Evolutionary conservation across 2,329 filamentous ascomycete species (phyloP).

Genomic region (Verticillium isaacii): DNA sequence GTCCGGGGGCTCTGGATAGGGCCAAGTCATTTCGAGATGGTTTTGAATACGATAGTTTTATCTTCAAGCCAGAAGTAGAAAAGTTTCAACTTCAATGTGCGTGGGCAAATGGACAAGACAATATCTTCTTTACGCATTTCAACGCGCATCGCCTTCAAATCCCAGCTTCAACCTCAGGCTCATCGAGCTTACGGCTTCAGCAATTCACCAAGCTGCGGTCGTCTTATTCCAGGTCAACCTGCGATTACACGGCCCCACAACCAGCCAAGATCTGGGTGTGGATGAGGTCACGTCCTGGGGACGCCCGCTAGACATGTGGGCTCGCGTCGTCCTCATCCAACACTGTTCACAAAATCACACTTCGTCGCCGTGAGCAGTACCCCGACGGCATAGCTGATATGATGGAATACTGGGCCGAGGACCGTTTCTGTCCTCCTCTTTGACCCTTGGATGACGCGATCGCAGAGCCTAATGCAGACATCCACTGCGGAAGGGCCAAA

Average conservation of each 20-base stretch:
- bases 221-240: neutral
- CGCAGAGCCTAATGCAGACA: neutral
- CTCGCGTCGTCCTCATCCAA: neutral
- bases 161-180: neutral
- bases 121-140: neutral
- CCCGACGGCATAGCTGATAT: conserved; percentile 17
- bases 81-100: neutral
- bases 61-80: neutral
- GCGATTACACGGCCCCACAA: neutral
- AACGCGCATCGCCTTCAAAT: neutral
- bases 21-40: neutral
- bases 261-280: neutral
- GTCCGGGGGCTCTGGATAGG: neutral
- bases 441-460: conserved; percentile 3
- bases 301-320: neutral
- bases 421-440: conserved; percentile 17
- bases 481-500: neutral
- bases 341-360: conserved; percentile 11
- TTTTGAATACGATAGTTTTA: neutral
- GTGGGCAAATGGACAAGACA: neutral
- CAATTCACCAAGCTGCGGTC: neutral
- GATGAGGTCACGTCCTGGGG: neutral
- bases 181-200: neutral
- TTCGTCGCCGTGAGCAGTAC: conserved; percentile 15
- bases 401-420: conserved; percentile 19